Evolutionary conservation across 2,329 filamentous ascomycete species (phyloP).

Genomic region (Stylonectria norvegica): DNA sequence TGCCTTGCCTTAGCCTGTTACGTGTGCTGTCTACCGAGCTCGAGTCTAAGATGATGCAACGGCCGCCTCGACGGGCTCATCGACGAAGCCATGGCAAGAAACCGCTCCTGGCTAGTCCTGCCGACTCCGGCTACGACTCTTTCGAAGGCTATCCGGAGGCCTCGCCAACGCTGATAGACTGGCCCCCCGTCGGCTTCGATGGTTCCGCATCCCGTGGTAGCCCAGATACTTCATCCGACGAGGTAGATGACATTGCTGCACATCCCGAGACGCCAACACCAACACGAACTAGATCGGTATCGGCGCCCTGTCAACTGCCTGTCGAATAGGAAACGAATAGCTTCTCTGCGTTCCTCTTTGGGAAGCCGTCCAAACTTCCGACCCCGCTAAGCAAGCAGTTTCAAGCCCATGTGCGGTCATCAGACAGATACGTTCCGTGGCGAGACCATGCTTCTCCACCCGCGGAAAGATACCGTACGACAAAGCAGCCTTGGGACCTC

Average conservation of each 20-base stretch:
- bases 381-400: constrained; percentile 6
- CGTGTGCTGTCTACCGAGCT: no score
- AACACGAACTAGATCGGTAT: background rate
- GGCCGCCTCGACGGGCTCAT: constrained; percentile 9
- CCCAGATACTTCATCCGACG: constrained; percentile 2
- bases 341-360: background rate
- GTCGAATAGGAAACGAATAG: constrained; percentile 10
- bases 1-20: no score
- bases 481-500: constrained; percentile 41
- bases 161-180: constrained; percentile 4
- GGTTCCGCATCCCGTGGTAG: constrained; percentile 14
- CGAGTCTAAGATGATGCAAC: no score
- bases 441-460: constrained; percentile 35
- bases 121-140: constrained; percentile 31
- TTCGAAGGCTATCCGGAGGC: constrained; percentile 16
- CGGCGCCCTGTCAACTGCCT: background rate
- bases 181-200: constrained; percentile 14
- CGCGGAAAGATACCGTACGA: constrained; percentile 45
- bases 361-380: background rate
- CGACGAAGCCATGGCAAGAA: constrained; percentile 6
- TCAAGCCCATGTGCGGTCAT: constrained; percentile 17
- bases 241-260: no score
- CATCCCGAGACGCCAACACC: constrained; percentile 1
- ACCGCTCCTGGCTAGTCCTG: constrained; percentile 14
- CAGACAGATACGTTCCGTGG: constrained; percentile 52